Evolutionary conservation across 768 basidiomycete species (phyloP).

Genomic region (Calocera cornea): DNA sequence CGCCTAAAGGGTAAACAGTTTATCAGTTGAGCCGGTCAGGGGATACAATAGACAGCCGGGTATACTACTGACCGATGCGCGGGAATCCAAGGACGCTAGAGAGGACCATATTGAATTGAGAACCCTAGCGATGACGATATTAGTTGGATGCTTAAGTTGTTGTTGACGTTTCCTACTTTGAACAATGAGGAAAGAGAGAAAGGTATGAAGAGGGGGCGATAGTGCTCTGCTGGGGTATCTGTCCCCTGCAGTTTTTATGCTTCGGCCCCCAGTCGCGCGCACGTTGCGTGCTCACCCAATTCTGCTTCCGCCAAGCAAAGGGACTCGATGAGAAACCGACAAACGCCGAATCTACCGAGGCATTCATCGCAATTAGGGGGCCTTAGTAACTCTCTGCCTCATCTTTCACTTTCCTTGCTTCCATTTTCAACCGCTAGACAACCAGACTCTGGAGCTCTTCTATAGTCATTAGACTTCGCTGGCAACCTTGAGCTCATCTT

Average conservation of each 20-base stretch:
- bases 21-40: slow-evolving; percentile 4
- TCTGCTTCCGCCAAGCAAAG: slow-evolving; percentile 4
- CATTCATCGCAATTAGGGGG: too few species aligned
- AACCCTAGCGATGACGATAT: slow-evolving; percentile 7
- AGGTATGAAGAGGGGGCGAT: slow-evolving; percentile 6
- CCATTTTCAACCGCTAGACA: background rate
- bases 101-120: slow-evolving; percentile 43
- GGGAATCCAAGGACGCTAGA: slow-evolving; percentile 88
- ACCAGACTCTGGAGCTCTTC: background rate
- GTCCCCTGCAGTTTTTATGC: slow-evolving; percentile 2
- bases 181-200: slow-evolving; percentile 14
- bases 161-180: slow-evolving; percentile 1
- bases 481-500: background rate
- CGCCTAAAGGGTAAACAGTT: slow-evolving; percentile 37
- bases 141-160: slow-evolving; percentile 8
- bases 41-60: background rate
- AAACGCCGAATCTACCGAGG: background rate
- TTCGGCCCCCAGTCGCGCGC: background rate
- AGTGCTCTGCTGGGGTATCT: background rate
- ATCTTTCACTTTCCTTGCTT: background rate
- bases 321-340: background rate
- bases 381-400: background rate
- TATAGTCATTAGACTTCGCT: background rate
- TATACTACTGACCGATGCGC: slow-evolving; percentile 54
- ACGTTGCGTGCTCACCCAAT: slow-evolving; percentile 4